Evolutionary conservation across 2,329 filamentous ascomycete genomes (phyloP).

Genomic region (Exophiala spinifera): DNA sequence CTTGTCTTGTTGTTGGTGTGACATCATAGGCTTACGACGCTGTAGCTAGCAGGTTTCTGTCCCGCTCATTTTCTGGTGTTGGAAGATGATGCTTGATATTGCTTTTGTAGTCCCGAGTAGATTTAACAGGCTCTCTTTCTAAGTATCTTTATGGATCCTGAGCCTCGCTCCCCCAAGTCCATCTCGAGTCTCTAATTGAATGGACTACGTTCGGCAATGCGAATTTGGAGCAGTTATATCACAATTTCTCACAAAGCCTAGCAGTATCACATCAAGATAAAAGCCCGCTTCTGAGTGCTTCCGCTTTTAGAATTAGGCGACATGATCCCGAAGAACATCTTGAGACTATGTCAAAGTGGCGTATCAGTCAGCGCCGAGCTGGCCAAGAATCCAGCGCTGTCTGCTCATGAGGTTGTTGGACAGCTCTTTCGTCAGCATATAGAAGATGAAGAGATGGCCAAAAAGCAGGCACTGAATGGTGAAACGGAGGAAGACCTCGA

Average conservation of each 20-base stretch:
- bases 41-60: not conserved
- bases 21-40: not conserved
- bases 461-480: slow-evolving; percentile 22
- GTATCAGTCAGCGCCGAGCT: slow-evolving; percentile 59
- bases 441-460: slow-evolving; percentile 13
- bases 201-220: not conserved
- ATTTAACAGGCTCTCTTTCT: not conserved
- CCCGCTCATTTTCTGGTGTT: not conserved
- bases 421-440: slow-evolving; percentile 50
- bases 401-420: slow-evolving; percentile 55
- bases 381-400: slow-evolving; percentile 51
- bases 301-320: not conserved
- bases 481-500: slow-evolving; percentile 47
- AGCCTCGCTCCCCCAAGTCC: not conserved
- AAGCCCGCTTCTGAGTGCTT: too few relatives aligned
- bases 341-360: slow-evolving; percentile 51
- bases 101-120: not conserved
- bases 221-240: not conserved
- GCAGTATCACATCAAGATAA: not conserved
- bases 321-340: slow-evolving; percentile 41
- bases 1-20: not conserved
- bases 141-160: not conserved
- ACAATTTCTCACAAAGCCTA: not conserved
- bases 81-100: not conserved
- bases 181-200: not conserved